Conservation (phyloP, 2,329 filamentous ascomycete species). For the Trichoderma sp. region DNA sequence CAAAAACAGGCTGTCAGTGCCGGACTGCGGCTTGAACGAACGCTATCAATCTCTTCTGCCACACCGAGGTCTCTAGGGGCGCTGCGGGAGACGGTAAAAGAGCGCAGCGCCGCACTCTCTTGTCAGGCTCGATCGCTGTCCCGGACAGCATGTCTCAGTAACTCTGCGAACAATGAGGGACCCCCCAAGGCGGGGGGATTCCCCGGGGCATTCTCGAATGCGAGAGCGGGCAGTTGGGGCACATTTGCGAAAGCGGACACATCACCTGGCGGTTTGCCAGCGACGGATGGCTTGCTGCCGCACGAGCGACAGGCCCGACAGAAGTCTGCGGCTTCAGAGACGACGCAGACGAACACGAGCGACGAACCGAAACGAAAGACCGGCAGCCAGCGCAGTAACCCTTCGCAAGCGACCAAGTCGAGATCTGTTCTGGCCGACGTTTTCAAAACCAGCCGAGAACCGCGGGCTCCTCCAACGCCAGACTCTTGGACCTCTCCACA, state of each 20-base stretch:
- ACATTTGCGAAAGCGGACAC: conserved; percentile 30
- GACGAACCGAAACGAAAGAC: not conserved
- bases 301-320: conserved; percentile 45
- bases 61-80: not conserved
- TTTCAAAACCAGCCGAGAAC: conserved; percentile 37
- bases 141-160: conserved; percentile 34
- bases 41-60: not conserved
- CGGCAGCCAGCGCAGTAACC: conserved; percentile 4
- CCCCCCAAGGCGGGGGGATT: conserved; percentile 33
- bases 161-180: conserved; percentile 31
- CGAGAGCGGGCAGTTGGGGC: conserved; percentile 31
- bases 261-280: conserved; percentile 12
- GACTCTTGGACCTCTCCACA: conserved; percentile 34
- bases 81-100: not conserved
- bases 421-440: conserved; percentile 40
- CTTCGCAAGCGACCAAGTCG: conserved; percentile 32
- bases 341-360: conserved; percentile 1
- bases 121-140: conserved; percentile 36
- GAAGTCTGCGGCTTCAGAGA: conserved; percentile 32
- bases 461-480: conserved; percentile 36
- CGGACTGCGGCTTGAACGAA: conserved; percentile 16
- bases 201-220: conserved; percentile 34
- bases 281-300: conserved; percentile 39
- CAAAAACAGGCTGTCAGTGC: conserved; percentile 36
- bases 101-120: conserved; percentile 9